phyloP scores from a whole-genome alignment of 116 monocot species.

The Zostera marina region DNA sequence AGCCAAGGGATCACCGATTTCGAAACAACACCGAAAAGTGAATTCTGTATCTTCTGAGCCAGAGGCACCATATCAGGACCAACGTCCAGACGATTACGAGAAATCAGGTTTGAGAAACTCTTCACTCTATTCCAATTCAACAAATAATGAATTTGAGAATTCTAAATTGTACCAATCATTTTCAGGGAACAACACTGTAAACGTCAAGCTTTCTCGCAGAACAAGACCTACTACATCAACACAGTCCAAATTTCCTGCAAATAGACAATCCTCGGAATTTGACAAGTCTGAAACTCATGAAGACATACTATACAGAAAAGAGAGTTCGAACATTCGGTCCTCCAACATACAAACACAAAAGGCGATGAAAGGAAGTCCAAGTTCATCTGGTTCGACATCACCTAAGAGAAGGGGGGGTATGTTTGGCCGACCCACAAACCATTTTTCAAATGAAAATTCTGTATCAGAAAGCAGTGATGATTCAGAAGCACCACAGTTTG shows the following conservation, averaged over 20 bases:
- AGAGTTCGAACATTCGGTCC: conserved; percentile 5
- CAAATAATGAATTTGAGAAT: conserved; percentile 11
- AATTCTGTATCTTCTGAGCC: conserved; percentile 3
- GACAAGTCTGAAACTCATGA: neutral
- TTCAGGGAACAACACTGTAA: conserved; percentile 9
- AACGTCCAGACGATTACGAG: conserved; percentile 4
- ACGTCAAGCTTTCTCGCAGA: conserved; percentile 28
- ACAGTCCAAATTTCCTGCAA: conserved; percentile 7
- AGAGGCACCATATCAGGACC: conserved; percentile 8
- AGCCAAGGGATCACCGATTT: neutral
- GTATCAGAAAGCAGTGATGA: conserved; percentile 4
- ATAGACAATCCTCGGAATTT: neutral
- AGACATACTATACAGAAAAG: conserved; percentile 4
- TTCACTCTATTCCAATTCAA: conserved; percentile 12
- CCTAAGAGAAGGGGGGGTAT: neutral
- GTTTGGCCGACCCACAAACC: conserved; percentile 3
- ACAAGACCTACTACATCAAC: conserved; percentile 21
- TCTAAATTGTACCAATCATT: conserved; percentile 1
- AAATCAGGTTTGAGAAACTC: conserved; percentile 12
- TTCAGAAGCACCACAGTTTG: too few species aligned
- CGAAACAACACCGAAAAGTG: neutral
- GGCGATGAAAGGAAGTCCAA: neutral
- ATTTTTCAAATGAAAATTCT: neutral
- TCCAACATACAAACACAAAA: conserved; percentile 10
- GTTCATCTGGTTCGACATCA: neutral